Percentiles rank a stretch among this genome's conserved stretches.
phyloP scores from a whole-genome alignment of 1,284 basidiomycete genomes.

The Ustilago loliicola region DNA sequence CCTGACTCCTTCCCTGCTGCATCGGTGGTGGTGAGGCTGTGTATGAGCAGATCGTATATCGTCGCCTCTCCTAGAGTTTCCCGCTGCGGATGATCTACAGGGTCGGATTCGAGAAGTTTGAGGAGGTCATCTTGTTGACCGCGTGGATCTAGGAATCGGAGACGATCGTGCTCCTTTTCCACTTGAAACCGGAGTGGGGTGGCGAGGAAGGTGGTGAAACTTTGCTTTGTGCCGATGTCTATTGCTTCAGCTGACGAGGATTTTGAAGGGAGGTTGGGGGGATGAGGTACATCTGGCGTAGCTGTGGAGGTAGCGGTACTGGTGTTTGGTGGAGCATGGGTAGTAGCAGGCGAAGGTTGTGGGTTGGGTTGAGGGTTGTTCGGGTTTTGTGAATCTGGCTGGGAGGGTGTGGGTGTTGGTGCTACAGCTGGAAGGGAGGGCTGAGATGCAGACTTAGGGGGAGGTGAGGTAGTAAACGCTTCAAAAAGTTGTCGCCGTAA shows the following conservation, averaged over 20 bases:
- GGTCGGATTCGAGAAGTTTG: conserved; percentile 30
- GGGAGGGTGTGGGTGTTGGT: not conserved
- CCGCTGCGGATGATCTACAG: conserved; percentile 4
- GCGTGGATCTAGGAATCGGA: conserved; percentile 24
- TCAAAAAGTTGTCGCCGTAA: conserved; percentile 39
- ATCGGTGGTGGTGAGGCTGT: not conserved
- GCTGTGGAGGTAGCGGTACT: not conserved
- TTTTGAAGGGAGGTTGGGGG: not conserved
- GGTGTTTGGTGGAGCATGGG: not conserved
- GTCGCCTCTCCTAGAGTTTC: conserved; percentile 16
- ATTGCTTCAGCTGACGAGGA: not conserved
- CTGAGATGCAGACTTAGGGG: not conserved
- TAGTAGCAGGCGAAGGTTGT: not conserved
- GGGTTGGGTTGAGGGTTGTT: not conserved
- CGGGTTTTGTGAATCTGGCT: not conserved
- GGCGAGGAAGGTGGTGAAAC: conserved; percentile 25
- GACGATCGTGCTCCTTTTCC: conserved; percentile 23
- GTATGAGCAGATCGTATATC: conserved; percentile 31
- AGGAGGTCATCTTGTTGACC: conserved; percentile 27
- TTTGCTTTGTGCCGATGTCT: conserved; percentile 13
- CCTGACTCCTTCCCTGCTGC: not conserved
- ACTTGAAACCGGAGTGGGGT: conserved; percentile 16
- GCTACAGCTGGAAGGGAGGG: not conserved
- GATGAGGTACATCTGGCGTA: not conserved
- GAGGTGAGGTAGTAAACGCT: conserved; percentile 13